A percentile compares a stretch with the other conserved stretches of the same genome.
Evolutionary conservation across 2,329 filamentous ascomycete species (phyloP).

Genomic region (Microdochium trichocladiopsis): DNA sequence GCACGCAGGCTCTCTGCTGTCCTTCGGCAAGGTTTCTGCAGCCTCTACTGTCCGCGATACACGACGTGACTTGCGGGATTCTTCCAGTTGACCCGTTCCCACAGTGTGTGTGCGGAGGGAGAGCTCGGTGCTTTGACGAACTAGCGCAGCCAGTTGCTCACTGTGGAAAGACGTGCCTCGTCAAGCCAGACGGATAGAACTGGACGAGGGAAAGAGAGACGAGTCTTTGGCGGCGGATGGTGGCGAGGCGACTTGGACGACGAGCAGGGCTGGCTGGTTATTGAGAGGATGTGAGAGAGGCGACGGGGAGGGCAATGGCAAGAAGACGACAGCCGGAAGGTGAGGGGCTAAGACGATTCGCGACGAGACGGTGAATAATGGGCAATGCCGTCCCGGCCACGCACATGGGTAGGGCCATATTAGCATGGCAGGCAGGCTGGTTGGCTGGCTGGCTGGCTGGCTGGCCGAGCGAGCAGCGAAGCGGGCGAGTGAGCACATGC

Average conservation of each 20-base stretch:
- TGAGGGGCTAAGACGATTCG: background rate
- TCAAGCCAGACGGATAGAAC: no score
- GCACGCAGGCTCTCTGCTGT: no score
- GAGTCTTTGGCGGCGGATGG: background rate
- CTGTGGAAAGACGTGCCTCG: no score
- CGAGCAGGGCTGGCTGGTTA: background rate
- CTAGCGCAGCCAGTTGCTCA: no score
- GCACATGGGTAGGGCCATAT: background rate
- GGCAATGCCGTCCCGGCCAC: background rate
- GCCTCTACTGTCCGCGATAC: no score
- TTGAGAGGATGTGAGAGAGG: background rate
- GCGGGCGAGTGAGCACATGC: background rate
- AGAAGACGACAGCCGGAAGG: background rate
- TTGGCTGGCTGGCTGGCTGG: no score
- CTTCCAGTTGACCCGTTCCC: no score
- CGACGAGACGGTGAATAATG: background rate
- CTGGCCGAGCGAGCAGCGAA: background rate
- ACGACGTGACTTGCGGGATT: no score
- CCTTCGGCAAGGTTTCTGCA: no score
- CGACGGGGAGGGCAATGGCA: background rate
- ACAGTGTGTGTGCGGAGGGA: no score
- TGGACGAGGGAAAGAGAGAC: background rate
- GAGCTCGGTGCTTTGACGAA: no score
- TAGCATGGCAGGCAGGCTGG: background rate
- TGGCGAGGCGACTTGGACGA: background rate